phyloP scores from a whole-genome alignment of 2,329 filamentous ascomycete species.

The Colletotrichum sp. region DNA sequence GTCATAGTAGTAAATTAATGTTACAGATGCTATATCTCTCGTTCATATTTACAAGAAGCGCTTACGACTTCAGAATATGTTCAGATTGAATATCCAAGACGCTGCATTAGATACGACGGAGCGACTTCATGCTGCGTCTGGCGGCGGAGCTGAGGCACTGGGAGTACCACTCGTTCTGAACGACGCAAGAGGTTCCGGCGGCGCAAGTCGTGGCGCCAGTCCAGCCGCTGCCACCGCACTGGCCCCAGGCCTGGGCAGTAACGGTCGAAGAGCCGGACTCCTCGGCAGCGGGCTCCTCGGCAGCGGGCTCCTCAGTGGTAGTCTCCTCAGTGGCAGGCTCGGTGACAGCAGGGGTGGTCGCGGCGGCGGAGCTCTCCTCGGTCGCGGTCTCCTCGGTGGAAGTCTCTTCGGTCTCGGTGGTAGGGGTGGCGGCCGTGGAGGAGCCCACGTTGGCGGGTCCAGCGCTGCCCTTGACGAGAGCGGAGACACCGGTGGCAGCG shows the following conservation, averaged over 20 bases:
- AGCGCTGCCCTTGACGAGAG: conserved; percentile 26
- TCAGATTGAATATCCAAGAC: neutral
- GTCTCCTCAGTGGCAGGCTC: neutral
- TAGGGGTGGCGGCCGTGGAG: neutral
- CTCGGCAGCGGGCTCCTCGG: neutral
- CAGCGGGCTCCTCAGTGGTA: neutral
- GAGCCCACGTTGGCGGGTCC: conserved; percentile 29
- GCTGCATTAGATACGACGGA: neutral
- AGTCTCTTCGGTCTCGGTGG: neutral
- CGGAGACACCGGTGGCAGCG: conserved; percentile 26
- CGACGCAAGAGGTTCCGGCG: conserved; percentile 22
- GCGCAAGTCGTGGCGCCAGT: conserved; percentile 28
- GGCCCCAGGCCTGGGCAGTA: conserved; percentile 18
- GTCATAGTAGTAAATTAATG: neutral
- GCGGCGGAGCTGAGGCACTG: conserved; percentile 51
- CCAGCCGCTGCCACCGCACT: conserved; percentile 30
- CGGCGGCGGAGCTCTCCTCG: neutral
- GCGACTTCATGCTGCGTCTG: neutral
- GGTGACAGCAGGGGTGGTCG: neutral
- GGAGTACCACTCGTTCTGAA: conserved; percentile 51
- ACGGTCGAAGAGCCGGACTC: neutral
- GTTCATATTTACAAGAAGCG: neutral
- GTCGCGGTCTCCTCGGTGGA: neutral
- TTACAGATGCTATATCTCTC: neutral
- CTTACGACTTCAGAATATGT: neutral